Conservation (phyloP, 129 eudicot genomes). For the Ambrosia artemisiifolia region DNA sequence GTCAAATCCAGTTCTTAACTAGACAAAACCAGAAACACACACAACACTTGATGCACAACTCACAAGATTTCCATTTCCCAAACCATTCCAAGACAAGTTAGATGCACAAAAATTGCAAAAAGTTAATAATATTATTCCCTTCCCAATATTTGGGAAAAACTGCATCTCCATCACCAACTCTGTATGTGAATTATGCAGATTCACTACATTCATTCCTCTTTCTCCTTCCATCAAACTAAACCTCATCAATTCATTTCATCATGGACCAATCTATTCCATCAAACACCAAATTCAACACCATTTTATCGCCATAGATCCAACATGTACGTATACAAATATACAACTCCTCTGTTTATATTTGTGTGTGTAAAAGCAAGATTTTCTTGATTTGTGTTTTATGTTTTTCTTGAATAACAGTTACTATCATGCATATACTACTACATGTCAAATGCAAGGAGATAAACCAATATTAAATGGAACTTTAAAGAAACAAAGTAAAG, state of each 20-base stretch:
- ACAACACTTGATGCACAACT: background rate
- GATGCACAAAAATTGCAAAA: too few relatives aligned
- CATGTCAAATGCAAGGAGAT: conserved; percentile 31
- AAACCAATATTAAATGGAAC: conserved; percentile 11
- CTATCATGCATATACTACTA: conserved; percentile 16
- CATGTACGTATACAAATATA: conserved; percentile 35
- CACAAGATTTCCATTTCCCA: background rate
- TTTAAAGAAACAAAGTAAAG: conserved; percentile 35
- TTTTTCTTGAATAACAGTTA: conserved; percentile 18
- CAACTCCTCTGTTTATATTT: background rate
- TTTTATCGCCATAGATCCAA: conserved; percentile 34
- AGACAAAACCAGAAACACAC: background rate
- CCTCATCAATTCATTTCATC: conserved; percentile 11
- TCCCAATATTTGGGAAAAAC: conserved; percentile 35
- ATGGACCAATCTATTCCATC: conserved; percentile 22
- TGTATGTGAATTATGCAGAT: conserved; percentile 35
- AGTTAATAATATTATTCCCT: background rate
- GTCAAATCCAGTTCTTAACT: background rate
- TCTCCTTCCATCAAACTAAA: conserved; percentile 17
- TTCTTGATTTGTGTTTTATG: conserved; percentile 15
- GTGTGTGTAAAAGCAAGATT: too few relatives aligned
- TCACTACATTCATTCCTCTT: conserved; percentile 35
- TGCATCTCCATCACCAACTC: conserved; percentile 23
- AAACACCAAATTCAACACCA: conserved; percentile 13
- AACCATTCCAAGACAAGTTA: background rate